Percentiles rank a stretch among this genome's conserved stretches.
These are phyloP conservation scores for Corynespora cassiicola DNA, from an alignment of 2,329 filamentous ascomycete genomes.

Conservation along the genomic window DNA sequence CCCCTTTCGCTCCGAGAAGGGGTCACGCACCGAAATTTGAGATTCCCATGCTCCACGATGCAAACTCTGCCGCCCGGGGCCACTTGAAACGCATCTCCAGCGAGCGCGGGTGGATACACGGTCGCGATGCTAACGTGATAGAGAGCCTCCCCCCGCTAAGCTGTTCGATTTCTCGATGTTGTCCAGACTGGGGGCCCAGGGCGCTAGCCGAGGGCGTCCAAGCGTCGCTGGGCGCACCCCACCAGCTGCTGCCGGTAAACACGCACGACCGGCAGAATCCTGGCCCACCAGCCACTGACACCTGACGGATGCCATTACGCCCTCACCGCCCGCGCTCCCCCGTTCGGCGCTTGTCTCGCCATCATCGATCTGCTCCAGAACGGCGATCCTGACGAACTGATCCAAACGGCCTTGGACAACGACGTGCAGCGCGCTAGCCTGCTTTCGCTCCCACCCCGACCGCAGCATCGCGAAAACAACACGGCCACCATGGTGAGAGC, in stretches of 20 bases:
- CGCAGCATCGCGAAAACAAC: constrained; percentile 18
- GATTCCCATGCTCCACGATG: no score
- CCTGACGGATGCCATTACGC: constrained; percentile 2
- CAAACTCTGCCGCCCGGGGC: no score
- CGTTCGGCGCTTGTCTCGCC: constrained; percentile 13
- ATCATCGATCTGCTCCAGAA: constrained; percentile 31
- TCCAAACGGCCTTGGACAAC: constrained; percentile 15
- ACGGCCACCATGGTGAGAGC: constrained; percentile 14
- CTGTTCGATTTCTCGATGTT: no score
- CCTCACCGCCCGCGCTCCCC: constrained; percentile 27
- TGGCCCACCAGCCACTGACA: constrained; percentile 21
- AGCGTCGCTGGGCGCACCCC: constrained; percentile 24
- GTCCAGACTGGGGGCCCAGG: background rate
- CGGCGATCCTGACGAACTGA: constrained; percentile 28
- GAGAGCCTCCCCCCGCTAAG: no score
- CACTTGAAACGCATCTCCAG: no score
- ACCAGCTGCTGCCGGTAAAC: constrained; percentile 27
- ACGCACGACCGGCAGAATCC: constrained; percentile 33
- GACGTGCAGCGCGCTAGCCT: constrained; percentile 20
- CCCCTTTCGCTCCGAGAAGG: no score
- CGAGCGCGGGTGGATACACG: no score
- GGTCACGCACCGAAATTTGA: no score
- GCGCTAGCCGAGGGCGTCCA: constrained; percentile 19
- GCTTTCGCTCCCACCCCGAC: constrained; percentile 17
- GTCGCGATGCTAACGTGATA: no score